Conservation (phyloP, 176 grass and related monocot species). For the Tuctoria greenei region DNA sequence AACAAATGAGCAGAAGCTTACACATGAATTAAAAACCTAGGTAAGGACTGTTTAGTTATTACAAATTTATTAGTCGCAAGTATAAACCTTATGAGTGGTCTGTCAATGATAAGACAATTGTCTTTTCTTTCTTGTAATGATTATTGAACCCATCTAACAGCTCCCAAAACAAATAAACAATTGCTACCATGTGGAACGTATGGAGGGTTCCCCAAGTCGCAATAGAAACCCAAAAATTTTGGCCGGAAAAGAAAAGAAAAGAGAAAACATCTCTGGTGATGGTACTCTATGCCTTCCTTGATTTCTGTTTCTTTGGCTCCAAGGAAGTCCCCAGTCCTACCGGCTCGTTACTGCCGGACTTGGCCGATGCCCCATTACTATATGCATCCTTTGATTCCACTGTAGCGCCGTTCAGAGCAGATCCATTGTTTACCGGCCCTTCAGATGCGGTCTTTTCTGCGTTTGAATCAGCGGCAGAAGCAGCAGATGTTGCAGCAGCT, state of each 20-base stretch:
- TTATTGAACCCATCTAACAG: constrained; percentile 38
- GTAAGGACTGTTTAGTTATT: not conserved
- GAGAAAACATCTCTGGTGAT: not conserved
- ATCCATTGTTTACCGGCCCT: constrained; percentile 23
- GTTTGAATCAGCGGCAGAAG: constrained; percentile 28
- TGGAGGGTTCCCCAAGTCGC: constrained; percentile 8
- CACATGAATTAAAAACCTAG: not conserved
- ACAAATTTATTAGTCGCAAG: not conserved
- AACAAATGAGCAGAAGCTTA: constrained; percentile 22
- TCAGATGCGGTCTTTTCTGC: constrained; percentile 22
- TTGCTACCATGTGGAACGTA: constrained; percentile 39
- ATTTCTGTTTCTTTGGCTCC: constrained; percentile 87
- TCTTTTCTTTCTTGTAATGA: constrained; percentile 35
- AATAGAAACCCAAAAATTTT: constrained; percentile 41
- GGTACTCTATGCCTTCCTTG: constrained; percentile 40
- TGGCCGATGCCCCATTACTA: constrained; percentile 23
- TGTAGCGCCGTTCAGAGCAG: constrained; percentile 33
- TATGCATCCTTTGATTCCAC: constrained; percentile 11
- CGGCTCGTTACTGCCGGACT: constrained; percentile 37
- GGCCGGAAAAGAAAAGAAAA: not conserved
- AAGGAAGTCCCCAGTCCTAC: constrained; percentile 78
- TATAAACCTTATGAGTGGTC: constrained; percentile 23
- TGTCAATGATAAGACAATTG: constrained; percentile 7
- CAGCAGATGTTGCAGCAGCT: not conserved
- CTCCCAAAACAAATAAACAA: constrained; percentile 26